Percentiles rank a stretch among this genome's conserved stretches.
Conservation (phyloP, 768 basidiomycete genomes). For the Collybia mongolica region DNA sequence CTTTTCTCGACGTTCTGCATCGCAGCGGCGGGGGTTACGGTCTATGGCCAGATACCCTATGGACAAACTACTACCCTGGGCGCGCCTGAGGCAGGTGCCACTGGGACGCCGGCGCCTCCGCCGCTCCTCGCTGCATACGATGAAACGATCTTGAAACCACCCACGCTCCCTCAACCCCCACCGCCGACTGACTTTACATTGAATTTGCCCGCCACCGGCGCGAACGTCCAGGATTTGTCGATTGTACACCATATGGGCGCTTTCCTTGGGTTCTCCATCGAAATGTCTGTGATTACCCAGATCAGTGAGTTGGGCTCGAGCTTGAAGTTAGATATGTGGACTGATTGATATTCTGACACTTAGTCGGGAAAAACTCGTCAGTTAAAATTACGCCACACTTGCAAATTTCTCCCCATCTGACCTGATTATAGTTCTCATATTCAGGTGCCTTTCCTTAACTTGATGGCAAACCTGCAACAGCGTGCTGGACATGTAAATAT, state of each 20-base stretch:
- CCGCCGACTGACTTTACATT: conserved; percentile 39
- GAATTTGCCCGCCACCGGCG: conserved; percentile 32
- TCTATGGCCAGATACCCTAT: not conserved
- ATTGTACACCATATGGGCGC: conserved; percentile 40
- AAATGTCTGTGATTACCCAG: conserved; percentile 66
- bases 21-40: not conserved
- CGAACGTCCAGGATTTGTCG: conserved; percentile 27
- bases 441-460: conserved; percentile 61
- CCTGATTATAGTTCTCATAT: conserved; percentile 37
- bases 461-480: conserved; percentile 57
- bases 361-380: conserved; percentile 54
- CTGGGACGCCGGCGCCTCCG: conserved; percentile 18
- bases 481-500: conserved; percentile 55
- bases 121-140: conserved; percentile 38
- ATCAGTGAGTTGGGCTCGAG: conserved; percentile 36
- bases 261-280: conserved; percentile 73
- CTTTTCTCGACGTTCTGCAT: not conserved
- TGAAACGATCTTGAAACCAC: conserved; percentile 43
- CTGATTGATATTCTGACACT: not conserved
- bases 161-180: conserved; percentile 41
- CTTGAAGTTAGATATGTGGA: not conserved
- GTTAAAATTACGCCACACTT: conserved; percentile 7
- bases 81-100: conserved; percentile 11
- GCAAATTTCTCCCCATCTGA: conserved; percentile 10
- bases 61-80: not conserved